Evolutionary conservation across 352 stramenopile genomes (phyloP).

Genomic region (Phytophthora cactorum): DNA sequence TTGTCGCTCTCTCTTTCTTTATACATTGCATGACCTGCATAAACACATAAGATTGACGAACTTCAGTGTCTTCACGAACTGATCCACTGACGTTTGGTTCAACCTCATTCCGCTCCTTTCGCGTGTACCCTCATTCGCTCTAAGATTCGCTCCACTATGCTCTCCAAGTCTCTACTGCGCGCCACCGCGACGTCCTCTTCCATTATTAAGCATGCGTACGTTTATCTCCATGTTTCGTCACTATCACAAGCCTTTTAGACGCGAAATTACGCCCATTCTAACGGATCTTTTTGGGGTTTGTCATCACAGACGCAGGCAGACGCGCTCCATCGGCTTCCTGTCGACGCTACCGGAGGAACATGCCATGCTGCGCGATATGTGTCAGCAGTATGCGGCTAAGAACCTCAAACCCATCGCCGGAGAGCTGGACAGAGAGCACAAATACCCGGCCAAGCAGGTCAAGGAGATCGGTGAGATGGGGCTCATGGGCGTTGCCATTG

Average conservation of each 20-base stretch:
- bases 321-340: constrained; percentile 63
- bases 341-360: constrained; percentile 94
- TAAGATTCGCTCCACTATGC: constrained; percentile 30
- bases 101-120: constrained; percentile 25
- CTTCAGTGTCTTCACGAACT: constrained; percentile 5
- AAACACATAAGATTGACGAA: constrained; percentile 7
- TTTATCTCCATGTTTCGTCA: not conserved
- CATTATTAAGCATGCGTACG: constrained; percentile 38
- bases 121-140: constrained; percentile 3
- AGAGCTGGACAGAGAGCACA: constrained; percentile 90
- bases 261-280: constrained; percentile 4
- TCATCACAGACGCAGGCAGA: constrained; percentile 27
- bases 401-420: constrained; percentile 92
- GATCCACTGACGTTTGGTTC: constrained; percentile 22
- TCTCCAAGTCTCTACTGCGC: constrained; percentile 50
- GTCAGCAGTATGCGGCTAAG: constrained; percentile 95
- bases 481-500: constrained; percentile 95
- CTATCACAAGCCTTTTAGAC: not conserved
- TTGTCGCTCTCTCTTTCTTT: not conserved
- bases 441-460: constrained; percentile 83
- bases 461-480: constrained; percentile 93
- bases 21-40: constrained; percentile 16
- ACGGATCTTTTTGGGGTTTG: constrained; percentile 16
- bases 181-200: constrained; percentile 18
- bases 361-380: constrained; percentile 97